Base-by-base conservation (phyloP, 1,284 basidiomycete genomes). In the Malassezia vespertilionis region DNA sequence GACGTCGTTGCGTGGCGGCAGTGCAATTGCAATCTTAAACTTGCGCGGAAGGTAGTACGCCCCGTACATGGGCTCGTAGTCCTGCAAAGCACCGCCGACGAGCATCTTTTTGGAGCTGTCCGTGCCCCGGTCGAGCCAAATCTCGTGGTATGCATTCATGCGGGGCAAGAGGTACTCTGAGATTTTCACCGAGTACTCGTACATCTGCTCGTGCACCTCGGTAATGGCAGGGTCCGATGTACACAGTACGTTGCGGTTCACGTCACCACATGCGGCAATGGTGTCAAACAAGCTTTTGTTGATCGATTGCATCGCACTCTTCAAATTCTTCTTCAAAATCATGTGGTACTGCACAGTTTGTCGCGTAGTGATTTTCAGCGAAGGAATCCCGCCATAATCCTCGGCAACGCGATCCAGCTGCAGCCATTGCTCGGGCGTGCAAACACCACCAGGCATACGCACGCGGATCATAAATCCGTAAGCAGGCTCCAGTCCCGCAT, bases 341-440 rank as follows among this genome's bases (percentile, higher is more conserved):
- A 91, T 91, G 74, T 99, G 91, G 79, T 95, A 97, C 75, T 99
- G 91, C 82, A 96, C 96, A n/a, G 93, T 97, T 74, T 90, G 82
- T 54, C 91, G 78, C 22, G 93, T 99, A 40, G 91, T 97, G 62
- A 99, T 83, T 77, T 97, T 97, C 76, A 97, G 84, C 12, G 90
- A 90, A 46, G 84, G 80, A 64, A 83, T 86, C 11, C 48, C 48
- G 22, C 88, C 91, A 72, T 91, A 87, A 73, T 90, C 84, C 69
- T 95, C 90, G 47, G 89, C 81, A 57, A 99, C 95, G 58, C 83
- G 81, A 74, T 96, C 88, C 79, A 99, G 86, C 63, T 83, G 80
- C 45, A 91, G 75, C 93, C 93, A 97, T 74, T 99, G 91, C 46
- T 80, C 74, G 9, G 91, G 82, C 23, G 77, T 79, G 72, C 89